Evolutionary conservation across 768 basidiomycete species (phyloP), one percentile per base, ranked within the genome.

Genomic region (Macrolepiota fuliginosa): DNA sequence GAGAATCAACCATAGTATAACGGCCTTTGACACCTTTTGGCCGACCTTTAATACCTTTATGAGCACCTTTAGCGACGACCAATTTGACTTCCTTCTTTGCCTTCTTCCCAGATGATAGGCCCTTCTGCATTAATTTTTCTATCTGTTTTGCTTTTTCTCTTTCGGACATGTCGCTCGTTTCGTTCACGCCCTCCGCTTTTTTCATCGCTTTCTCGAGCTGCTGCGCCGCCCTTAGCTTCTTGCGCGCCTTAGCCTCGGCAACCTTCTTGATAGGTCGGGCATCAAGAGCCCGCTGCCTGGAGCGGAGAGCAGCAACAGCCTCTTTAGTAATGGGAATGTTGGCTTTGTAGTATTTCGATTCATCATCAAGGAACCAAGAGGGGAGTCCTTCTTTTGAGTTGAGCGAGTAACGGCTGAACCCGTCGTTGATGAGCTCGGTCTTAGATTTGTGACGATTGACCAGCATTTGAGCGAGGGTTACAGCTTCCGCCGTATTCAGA

Each of bases 241-340:
- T 99, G 64, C 97, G 85, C 29, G 94, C 95, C 74, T 98, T 98
- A 13, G 97, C 97, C 76, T 98, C 97, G 9, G 96, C 97, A 6
- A 98, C 85, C 80, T 99, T 99, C 79, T 97, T 98, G 77, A 99
- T 98, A 17, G 97, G 97, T 25, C 97, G 87, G 0, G 96, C 94
- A 71, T 99, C 95, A 53, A 99, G 79, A 13, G 94, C 92, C 12
- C 96, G 90, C 75, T 96, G 92, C 74, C 92, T 94, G 22, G 91
- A 92, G 32, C 91, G 87, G 32, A 99, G 80, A 10, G 86, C 88
- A 53, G 83, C 82, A 59, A 98, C 80, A 10, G 97, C 97, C 72
- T 98, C 97, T 73, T 96, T 98, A 0, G 96, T 98, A 58, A 98
- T 82, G n/a, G 97, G 97, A 50, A 98, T 80, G 72, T 98, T 98